These are phyloP conservation scores for Pyracantha coccinea DNA, from an alignment of 331 rosid genomes.

Conservation along the genomic window DNA sequence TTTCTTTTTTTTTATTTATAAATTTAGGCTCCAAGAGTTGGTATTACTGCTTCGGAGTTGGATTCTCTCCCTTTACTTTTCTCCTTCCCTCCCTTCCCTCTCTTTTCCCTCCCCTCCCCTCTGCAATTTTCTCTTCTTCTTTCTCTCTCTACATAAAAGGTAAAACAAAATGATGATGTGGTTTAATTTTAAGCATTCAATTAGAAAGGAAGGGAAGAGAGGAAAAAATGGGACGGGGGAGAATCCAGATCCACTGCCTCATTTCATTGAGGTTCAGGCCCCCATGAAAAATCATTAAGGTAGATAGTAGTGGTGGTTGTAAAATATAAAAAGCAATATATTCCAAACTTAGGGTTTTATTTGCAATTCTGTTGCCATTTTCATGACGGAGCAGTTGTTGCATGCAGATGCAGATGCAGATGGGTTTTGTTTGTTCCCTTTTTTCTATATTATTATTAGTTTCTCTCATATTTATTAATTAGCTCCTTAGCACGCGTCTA, in stretches of 20 bases:
- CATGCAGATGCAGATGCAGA: neutral
- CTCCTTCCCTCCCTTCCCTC: too few relatives aligned
- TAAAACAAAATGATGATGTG: too few relatives aligned
- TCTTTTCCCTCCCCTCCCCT: too few relatives aligned
- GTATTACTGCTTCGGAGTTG: neutral
- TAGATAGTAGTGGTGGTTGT: conserved; percentile 4
- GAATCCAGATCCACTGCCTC: neutral
- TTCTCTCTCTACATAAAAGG: too few relatives aligned
- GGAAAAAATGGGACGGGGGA: too few relatives aligned
- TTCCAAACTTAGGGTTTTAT: neutral
- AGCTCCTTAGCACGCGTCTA: too few relatives aligned
- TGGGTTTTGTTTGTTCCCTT: neutral
- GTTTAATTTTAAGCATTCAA: too few relatives aligned
- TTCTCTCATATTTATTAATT: neutral
- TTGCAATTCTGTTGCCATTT: conserved; percentile 20
- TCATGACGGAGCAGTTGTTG: neutral
- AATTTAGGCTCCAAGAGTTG: conserved; percentile 7
- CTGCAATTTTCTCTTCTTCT: too few relatives aligned
- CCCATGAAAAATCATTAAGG: conserved; percentile 1
- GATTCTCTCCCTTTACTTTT: too few relatives aligned
- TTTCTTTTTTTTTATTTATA: conserved; percentile 27
- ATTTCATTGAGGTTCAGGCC: conserved; percentile 8
- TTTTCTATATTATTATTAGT: neutral
- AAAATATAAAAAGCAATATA: neutral
- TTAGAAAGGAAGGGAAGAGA: too few relatives aligned